Percentiles rank a stretch among this genome's conserved stretches.
Conservation (phyloP, 495 filamentous ascomycete species). For the Oidiodendron maius region DNA sequence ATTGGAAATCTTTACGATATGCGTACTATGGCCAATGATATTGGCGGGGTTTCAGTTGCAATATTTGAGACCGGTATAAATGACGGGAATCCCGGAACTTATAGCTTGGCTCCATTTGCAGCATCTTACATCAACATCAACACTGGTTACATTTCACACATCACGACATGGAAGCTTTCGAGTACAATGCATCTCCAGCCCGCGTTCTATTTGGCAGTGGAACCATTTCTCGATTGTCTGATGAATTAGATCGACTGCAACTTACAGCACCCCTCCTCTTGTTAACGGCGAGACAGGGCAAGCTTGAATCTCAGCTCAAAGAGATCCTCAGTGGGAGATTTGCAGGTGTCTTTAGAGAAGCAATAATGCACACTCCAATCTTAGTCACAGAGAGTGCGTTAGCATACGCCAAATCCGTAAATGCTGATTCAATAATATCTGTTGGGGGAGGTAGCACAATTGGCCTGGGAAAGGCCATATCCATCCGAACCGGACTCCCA, state of each 20-base stretch:
- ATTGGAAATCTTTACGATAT: no score
- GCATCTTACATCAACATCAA: no score
- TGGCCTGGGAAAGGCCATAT: conserved; percentile 62
- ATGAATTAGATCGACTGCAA: conserved; percentile 49
- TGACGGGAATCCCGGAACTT: no score
- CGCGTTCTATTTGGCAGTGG: conserved; percentile 60
- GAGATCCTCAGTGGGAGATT: conserved; percentile 42
- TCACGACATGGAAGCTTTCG: conserved; percentile 51
- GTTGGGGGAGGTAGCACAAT: conserved; percentile 64
- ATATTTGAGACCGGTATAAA: no score
- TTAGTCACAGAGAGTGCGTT: conserved; percentile 57
- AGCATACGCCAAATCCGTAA: conserved; percentile 37
- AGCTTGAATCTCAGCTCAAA: conserved; percentile 44
- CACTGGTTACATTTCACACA: no score
- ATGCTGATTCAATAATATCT: conserved; percentile 51
- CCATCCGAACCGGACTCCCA: conserved; percentile 54
- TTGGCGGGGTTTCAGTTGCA: no score
- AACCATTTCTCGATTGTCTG: conserved; percentile 52
- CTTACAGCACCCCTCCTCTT: conserved; percentile 53
- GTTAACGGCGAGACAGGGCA: conserved; percentile 48
- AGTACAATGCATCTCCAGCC: conserved; percentile 53
- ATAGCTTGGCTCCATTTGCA: no score
- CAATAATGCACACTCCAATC: conserved; percentile 64
- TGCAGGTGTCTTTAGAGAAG: conserved; percentile 54
- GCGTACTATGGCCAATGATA: no score